A percentile compares a stretch with the other conserved stretches of the same genome.
These are phyloP conservation scores for Lumnitzera littorea DNA, from an alignment of 345 rosid species.

Conservation along the genomic window DNA sequence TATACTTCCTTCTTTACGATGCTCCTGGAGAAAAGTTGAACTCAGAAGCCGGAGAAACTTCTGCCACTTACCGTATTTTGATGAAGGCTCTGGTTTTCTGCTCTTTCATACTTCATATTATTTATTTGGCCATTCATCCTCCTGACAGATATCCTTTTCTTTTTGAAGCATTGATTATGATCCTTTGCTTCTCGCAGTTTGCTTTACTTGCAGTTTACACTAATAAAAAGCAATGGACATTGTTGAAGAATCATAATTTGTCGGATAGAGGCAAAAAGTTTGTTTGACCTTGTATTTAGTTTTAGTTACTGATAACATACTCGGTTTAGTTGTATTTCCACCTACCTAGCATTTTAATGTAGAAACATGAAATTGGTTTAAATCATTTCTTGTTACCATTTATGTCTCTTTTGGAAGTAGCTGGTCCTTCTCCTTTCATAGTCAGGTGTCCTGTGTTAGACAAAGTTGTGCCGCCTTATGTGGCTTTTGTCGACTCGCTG, in stretches of 20 bases:
- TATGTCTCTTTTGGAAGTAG: too few species aligned
- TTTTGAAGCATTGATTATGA: slow-evolving; percentile 42
- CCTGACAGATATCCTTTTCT: slow-evolving; percentile 41
- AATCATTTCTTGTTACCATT: too few species aligned
- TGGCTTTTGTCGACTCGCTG: too few species aligned
- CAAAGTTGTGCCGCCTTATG: too few species aligned
- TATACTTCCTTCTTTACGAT: slow-evolving; percentile 42
- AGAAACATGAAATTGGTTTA: too few species aligned
- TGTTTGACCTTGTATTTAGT: slow-evolving; percentile 9
- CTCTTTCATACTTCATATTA: slow-evolving; percentile 52
- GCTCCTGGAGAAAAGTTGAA: slow-evolving; percentile 27
- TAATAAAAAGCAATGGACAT: slow-evolving; percentile 31
- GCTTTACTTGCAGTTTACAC: slow-evolving; percentile 21
- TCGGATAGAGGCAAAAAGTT: slow-evolving; percentile 22
- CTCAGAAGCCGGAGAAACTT: slow-evolving; percentile 10
- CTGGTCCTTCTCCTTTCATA: too few species aligned
- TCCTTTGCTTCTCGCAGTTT: slow-evolving; percentile 34
- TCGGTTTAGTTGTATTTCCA: too few species aligned
- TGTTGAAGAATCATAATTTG: slow-evolving; percentile 10
- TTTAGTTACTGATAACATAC: too few species aligned
- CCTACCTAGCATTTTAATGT: too few species aligned
- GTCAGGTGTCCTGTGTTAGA: too few species aligned
- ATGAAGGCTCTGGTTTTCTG: slow-evolving; percentile 26
- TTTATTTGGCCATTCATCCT: slow-evolving; percentile 42
- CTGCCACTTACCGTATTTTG: slow-evolving; percentile 15